Conservation (phyloP, 352 stramenopile species). For the Pythium biforme region DNA sequence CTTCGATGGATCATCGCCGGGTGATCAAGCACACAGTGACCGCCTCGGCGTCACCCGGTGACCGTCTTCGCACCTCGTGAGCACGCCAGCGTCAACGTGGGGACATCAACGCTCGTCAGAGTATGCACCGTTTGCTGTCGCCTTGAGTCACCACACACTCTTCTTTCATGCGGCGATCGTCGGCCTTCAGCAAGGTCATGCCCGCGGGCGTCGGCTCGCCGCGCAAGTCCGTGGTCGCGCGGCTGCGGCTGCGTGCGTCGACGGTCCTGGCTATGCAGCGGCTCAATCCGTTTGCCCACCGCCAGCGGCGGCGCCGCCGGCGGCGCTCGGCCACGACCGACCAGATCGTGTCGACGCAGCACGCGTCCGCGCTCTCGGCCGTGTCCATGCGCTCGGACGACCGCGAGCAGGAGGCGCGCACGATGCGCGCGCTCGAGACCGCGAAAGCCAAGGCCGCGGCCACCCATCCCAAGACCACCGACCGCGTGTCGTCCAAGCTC, state of each 20-base stretch:
- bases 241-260: background rate
- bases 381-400: slow-evolving; percentile 1
- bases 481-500: background rate
- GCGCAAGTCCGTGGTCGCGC: background rate
- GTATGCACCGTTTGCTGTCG: no score
- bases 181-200: slow-evolving; percentile 1
- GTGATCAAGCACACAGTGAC: no score
- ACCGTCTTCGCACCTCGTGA: no score
- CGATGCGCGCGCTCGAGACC: background rate
- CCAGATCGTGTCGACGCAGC: slow-evolving; percentile 3
- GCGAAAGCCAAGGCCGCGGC: background rate
- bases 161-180: background rate
- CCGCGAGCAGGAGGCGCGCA: background rate
- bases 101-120: no score
- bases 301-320: slow-evolving; percentile 4
- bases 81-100: no score
- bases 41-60: no score
- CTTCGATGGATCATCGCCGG: no score
- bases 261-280: background rate
- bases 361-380: background rate
- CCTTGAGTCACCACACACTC: no score
- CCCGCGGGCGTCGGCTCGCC: background rate
- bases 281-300: background rate
- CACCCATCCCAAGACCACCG: background rate
- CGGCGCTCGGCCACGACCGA: slow-evolving; percentile 14